A percentile compares a stretch with the other conserved stretches of the same genome.
These are phyloP conservation scores for Exobasidium rhododendri DNA, from an alignment of 1,284 basidiomycete genomes.

Conservation along the genomic window DNA sequence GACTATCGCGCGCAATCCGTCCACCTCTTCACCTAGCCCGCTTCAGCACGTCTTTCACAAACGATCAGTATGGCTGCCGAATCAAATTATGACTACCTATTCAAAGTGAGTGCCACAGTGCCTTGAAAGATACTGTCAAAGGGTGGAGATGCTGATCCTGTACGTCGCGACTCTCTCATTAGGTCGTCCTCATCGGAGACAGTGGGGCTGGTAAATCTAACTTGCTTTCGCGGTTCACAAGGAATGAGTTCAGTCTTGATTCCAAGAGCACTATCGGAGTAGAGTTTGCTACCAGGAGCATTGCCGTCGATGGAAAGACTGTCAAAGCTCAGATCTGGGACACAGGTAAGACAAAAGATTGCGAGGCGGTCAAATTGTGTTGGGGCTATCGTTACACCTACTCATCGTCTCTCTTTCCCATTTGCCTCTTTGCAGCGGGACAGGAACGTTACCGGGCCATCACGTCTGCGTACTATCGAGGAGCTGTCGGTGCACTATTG, in stretches of 20 bases:
- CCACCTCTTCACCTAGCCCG: neutral
- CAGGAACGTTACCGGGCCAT: slow-evolving; percentile 99
- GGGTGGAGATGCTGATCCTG: no score
- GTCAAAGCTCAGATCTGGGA: slow-evolving; percentile 99
- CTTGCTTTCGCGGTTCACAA: slow-evolving; percentile 68
- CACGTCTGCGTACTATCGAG: slow-evolving; percentile 93
- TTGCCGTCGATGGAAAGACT: slow-evolving; percentile 91
- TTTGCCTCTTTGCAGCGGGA: slow-evolving; percentile 65
- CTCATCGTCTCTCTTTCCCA: no score
- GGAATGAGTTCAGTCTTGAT: slow-evolving; percentile 98
- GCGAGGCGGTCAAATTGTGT: no score
- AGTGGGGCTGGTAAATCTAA: slow-evolving; percentile 95
- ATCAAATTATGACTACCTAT: slow-evolving; percentile 14
- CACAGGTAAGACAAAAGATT: slow-evolving; percentile 55
- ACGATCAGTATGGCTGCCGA: slow-evolving; percentile 1
- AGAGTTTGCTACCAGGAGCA: slow-evolving; percentile 95
- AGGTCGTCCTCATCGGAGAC: slow-evolving; percentile 65
- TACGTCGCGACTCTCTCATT: neutral
- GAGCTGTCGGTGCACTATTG: slow-evolving; percentile 70
- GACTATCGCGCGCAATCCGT: no score
- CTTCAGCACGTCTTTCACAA: neutral
- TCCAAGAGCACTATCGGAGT: slow-evolving; percentile 94
- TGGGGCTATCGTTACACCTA: no score
- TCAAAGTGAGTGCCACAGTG: slow-evolving; percentile 3
- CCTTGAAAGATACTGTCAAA: neutral